Conservation (phyloP, 345 rosid genomes). For the Anastatica hierochuntica region DNA sequence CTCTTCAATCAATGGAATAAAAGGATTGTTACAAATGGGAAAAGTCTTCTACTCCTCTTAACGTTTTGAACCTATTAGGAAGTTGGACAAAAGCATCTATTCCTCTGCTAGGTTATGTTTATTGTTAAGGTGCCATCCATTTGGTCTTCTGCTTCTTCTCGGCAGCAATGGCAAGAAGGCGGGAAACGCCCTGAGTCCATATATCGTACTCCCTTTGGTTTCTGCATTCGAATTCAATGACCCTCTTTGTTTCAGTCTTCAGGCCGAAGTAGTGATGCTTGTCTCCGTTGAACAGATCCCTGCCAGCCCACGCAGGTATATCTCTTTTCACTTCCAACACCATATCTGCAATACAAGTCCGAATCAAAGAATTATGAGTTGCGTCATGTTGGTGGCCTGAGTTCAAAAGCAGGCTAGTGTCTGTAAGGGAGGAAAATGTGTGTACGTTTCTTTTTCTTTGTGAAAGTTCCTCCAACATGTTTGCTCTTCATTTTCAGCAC, state of each 20-base stretch:
- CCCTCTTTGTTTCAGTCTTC: constrained; percentile 53
- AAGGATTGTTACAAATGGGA: neutral
- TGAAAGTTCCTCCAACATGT: constrained; percentile 70
- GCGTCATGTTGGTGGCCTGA: neutral
- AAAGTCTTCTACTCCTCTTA: neutral
- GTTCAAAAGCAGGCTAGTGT: neutral
- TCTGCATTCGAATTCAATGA: constrained; percentile 80
- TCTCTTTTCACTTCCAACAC: constrained; percentile 65
- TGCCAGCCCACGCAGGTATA: constrained; percentile 86
- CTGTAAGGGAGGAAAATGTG: neutral
- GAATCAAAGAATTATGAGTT: neutral
- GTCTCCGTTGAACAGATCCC: constrained; percentile 65
- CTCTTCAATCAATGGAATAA: constrained; percentile 6
- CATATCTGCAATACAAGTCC: constrained; percentile 36
- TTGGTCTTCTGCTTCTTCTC: constrained; percentile 34
- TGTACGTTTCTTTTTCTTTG: constrained; percentile 63
- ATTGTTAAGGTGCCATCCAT: constrained; percentile 13
- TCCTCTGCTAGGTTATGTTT: neutral
- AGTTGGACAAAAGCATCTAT: neutral
- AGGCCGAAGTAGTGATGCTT: constrained; percentile 70
- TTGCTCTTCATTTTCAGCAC: constrained; percentile 85
- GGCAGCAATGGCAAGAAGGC: constrained; percentile 49
- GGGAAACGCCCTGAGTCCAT: constrained; percentile 73
- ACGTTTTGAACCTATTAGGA: neutral
- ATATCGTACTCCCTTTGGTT: constrained; percentile 60